Evolutionary conservation across 225 moss, liverwort and hornwort genomes (phyloP).

Genomic region (Polytrichum commune): DNA sequence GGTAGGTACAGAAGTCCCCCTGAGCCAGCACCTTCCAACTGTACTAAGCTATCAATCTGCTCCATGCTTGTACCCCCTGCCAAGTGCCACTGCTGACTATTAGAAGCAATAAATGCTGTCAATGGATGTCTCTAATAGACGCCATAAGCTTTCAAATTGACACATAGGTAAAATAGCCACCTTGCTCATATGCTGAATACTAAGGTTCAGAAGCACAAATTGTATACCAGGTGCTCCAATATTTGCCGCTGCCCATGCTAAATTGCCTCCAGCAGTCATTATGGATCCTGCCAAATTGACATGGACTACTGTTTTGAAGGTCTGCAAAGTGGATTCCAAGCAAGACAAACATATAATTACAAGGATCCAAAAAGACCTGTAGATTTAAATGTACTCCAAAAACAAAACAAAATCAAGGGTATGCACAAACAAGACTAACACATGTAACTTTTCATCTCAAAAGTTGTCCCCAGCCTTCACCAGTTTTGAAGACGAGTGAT

Average conservation of each 20-base stretch:
- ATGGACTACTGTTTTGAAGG: neutral
- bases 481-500: constrained; percentile 83
- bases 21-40: constrained; percentile 62
- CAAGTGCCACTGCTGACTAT: constrained; percentile 1
- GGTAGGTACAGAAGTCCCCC: constrained; percentile 87
- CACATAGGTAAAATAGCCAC: no score
- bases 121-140: no score
- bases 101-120: no score
- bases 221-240: constrained; percentile 48
- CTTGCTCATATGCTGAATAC: no score
- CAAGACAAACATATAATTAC: no score
- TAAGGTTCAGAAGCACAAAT: neutral
- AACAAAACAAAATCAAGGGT: no score
- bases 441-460: neutral
- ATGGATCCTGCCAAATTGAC: constrained; percentile 64
- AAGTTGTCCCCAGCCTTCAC: constrained; percentile 21
- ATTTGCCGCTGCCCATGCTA: constrained; percentile 83
- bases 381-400: no score
- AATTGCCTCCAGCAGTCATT: constrained; percentile 83
- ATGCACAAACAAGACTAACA: neutral
- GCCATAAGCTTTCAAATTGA: no score
- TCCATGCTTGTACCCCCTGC: constrained; percentile 52
- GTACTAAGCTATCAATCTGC: constrained; percentile 53
- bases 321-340: no score
- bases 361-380: no score